Evolutionary conservation across 768 basidiomycete species (phyloP), one percentile per base, ranked within the genome.

Genomic region (Lentinula detonsa): DNA sequence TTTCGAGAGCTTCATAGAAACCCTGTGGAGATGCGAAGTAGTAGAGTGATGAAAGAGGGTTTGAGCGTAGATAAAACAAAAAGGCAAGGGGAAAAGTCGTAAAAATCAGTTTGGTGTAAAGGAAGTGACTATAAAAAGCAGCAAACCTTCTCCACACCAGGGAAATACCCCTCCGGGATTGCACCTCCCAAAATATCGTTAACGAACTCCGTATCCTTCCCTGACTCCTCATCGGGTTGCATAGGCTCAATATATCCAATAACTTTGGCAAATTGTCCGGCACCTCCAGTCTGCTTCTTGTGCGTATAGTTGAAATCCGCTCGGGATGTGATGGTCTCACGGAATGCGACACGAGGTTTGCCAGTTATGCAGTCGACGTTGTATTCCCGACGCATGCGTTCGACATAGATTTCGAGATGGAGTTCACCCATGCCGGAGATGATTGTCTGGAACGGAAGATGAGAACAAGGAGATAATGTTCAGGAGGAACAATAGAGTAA

Each of bases 341-440:
- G 86, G 82, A 93, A 99, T 3, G 95, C 95, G 51, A 99, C 97
- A 21, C 90, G 90, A 11, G 97, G 97, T 73, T 95, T 95, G 62
- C 96, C 96, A 6, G 96, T 98, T 15, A 86, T 81, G 69, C 94
- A 97, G 46, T 92, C 87, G 18, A 94, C 92, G 59, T 91, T 91
- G 75, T 99, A 99, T 75, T 99, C 97, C 57, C 97, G 91, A 67
- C 87, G 88, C 95, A 99, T 98, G 43, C 97, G 93, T 72, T 99
- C 97, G 62, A 98, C 95, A 75, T 99, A 98, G 69, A 99, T 96
- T 70, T 99, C 97, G 23, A 99, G 84, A 71, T 99, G 97, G 16
- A 99, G 85, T 73, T 99, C 97, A 28, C 97, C 97, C 97, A 99
- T 99, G 21, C 97, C 97, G 34, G 95, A 98, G 65, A 99, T 98